Percentiles rank a stretch among this genome's conserved stretches.
Conservation (phyloP, 352 stramenopile genomes). For the Phytophthora quininea region DNA sequence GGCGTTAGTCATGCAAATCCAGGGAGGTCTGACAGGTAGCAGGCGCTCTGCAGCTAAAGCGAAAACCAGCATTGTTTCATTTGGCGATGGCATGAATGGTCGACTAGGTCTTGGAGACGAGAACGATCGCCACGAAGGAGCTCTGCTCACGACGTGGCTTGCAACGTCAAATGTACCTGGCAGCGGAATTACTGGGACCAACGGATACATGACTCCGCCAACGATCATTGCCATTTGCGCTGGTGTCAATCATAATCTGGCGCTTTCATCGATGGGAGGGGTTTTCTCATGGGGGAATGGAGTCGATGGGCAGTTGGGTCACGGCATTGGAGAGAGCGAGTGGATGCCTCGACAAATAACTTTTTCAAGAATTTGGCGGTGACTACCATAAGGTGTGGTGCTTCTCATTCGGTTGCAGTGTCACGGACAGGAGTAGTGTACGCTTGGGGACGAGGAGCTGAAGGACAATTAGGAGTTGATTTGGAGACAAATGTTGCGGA, state of each 20-base stretch:
- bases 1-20: constrained; percentile 19
- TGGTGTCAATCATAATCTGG: constrained; percentile 56
- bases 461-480: constrained; percentile 57
- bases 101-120: constrained; percentile 65
- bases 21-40: constrained; percentile 4
- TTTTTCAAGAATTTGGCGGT: constrained; percentile 47
- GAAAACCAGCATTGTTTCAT: constrained; percentile 60
- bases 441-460: constrained; percentile 53
- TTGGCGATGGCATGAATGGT: constrained; percentile 75
- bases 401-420: constrained; percentile 58
- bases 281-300: constrained; percentile 75
- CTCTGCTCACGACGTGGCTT: constrained; percentile 47
- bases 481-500: constrained; percentile 6
- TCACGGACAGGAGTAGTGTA: constrained; percentile 55
- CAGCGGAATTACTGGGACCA: constrained; percentile 22
- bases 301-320: constrained; percentile 62
- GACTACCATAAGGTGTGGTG: constrained; percentile 39
- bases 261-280: constrained; percentile 53
- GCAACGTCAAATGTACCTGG: constrained; percentile 16
- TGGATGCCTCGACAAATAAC: constrained; percentile 62
- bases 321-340: constrained; percentile 52
- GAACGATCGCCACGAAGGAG: constrained; percentile 45
- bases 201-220: constrained; percentile 32
- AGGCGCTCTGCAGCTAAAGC: constrained; percentile 9
- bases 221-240: constrained; percentile 51